Conservation (phyloP, 768 basidiomycete genomes). For the Sporobolomyces phaffii region DNA sequence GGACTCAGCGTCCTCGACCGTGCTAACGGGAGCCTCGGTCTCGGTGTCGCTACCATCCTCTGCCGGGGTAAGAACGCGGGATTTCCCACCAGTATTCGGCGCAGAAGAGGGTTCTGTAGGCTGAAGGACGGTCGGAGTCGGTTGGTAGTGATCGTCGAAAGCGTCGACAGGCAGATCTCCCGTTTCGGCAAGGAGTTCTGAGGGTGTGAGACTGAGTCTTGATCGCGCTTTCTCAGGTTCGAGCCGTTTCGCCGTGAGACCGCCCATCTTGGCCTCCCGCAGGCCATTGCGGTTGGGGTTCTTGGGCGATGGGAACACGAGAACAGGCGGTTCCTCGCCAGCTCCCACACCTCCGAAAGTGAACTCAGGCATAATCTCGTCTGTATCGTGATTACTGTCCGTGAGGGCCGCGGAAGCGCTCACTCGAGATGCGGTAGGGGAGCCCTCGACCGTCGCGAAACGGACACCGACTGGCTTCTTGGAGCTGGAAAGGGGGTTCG, state of each 20-base stretch:
- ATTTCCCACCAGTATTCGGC: no score
- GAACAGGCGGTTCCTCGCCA: background rate
- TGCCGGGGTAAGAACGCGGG: no score
- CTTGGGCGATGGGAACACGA: background rate
- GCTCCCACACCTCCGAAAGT: background rate
- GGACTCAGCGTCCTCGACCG: no score
- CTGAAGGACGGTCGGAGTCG: conserved; percentile 29
- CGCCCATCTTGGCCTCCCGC: no score
- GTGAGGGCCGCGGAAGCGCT: no score
- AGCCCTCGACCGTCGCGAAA: background rate
- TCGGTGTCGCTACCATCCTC: no score
- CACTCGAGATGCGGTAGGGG: background rate
- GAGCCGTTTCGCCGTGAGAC: no score
- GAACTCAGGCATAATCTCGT: background rate
- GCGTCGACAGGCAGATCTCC: conserved; percentile 3
- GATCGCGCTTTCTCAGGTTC: background rate
- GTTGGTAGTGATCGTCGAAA: conserved; percentile 28
- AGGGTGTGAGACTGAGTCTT: background rate
- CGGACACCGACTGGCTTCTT: conserved; percentile 13
- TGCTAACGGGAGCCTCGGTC: no score
- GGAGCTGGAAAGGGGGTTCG: conserved; percentile 31
- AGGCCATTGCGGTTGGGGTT: background rate
- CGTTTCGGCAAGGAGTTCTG: conserved; percentile 4
- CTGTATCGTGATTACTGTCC: background rate
- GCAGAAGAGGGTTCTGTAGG: background rate